Base-by-base conservation (phyloP, 2,329 filamentous ascomycete genomes). In the Nigrospora oryzae region DNA sequence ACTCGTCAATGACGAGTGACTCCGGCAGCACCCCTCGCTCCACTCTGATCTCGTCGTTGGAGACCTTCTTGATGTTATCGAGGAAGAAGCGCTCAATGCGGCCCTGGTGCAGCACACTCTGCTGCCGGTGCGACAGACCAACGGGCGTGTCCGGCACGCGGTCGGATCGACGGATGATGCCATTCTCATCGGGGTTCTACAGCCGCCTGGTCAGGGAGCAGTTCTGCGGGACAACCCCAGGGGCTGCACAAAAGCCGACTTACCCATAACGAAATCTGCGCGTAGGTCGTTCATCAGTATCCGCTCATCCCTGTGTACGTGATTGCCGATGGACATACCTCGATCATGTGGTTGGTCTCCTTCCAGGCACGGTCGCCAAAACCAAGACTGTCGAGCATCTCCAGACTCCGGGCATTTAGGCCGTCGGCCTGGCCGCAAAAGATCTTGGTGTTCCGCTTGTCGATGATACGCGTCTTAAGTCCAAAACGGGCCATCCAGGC, bases 371-470 rank as follows among this genome's bases (percentile, higher is more conserved):
- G 66, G 49, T 86, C 75, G 2, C 67, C 80, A 48, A 89, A 78
- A 0, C 79, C 83, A 48, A 89, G 81, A 42, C 76, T 81, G 53
- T 89, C 81, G 46, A 88, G 77, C 15, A 88, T 85, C 60, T 89
- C 81, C 1, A 86, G 67, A 0, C 79, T 86, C 4, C 83, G 77
- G 53, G 75, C 79, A 59, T 86, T 79, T 2, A 73, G 58, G 1
- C 70, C 68, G 44, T 74, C 68, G 33, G 70, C 68, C 48, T 74
- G 68, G 2, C 70, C 67, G 17, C 57, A 61, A 49, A 62, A 65
- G 43, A 71, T 56, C 47, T 68, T 59, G 43, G 55, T 49, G 40
- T 59, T 58, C 34, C 68, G 59, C 51, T 71, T 71, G 51, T 72
- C 69, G 11, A 72, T 54, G n/a, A 71, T 65, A 11, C 68, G 63